A percentile compares a stretch with the other conserved stretches of the same genome.
Conservation (phyloP, 352 stramenopile species). For the Aphanomyces stellatus region DNA sequence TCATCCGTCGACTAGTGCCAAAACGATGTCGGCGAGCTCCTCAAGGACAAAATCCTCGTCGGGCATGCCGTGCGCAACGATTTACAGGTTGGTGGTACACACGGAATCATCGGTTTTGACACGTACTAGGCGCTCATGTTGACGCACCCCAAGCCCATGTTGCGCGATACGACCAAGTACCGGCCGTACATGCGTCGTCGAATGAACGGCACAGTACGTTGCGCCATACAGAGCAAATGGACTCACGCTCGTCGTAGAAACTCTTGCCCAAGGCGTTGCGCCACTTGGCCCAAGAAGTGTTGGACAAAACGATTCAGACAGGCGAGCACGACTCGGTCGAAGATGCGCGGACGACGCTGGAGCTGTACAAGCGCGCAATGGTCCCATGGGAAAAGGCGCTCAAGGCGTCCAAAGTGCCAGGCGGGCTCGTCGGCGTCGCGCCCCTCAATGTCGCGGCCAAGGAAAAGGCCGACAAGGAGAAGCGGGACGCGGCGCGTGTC, state of each 20-base stretch:
- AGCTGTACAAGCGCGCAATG: slow-evolving; percentile 78
- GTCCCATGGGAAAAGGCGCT: slow-evolving; percentile 82
- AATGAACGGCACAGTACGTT: slow-evolving; percentile 65
- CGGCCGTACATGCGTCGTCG: slow-evolving; percentile 81
- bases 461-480: neutral
- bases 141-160: slow-evolving; percentile 62
- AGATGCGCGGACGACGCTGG: slow-evolving; percentile 63
- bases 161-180: slow-evolving; percentile 74
- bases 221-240: neutral
- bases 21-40: slow-evolving; percentile 71
- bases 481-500: neutral
- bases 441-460: slow-evolving; percentile 10
- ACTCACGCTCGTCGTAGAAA: slow-evolving; percentile 40
- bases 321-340: slow-evolving; percentile 85
- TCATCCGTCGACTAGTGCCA: slow-evolving; percentile 30
- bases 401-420: slow-evolving; percentile 38
- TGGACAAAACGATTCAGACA: slow-evolving; percentile 59
- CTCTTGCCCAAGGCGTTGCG: slow-evolving; percentile 76
- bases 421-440: neutral
- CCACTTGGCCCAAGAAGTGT: slow-evolving; percentile 57
- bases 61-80: slow-evolving; percentile 80
- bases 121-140: slow-evolving; percentile 58
- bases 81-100: slow-evolving; percentile 40
- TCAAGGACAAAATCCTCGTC: slow-evolving; percentile 76
- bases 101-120: neutral